Conservation (phyloP, 176 grass and related monocot species). For the Aegilops tauschii region DNA sequence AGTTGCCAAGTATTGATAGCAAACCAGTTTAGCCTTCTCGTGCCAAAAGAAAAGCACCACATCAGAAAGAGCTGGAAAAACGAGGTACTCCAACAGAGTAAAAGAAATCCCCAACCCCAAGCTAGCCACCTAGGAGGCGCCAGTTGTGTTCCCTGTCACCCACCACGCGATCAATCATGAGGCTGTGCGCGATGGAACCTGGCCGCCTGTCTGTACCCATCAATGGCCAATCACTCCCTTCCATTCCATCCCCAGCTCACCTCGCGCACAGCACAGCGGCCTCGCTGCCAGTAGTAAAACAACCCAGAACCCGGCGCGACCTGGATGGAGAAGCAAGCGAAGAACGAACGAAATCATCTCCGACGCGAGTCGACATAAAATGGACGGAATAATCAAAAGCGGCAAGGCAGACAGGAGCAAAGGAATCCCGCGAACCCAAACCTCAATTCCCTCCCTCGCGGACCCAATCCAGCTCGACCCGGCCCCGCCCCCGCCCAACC, state of each 20-base stretch:
- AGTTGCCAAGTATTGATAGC: no score
- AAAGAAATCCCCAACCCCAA: background rate
- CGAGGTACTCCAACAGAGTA: background rate
- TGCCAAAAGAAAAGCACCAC: background rate
- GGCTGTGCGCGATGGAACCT: slow-evolving; percentile 4
- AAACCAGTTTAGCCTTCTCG: no score
- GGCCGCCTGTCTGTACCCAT: slow-evolving; percentile 35
- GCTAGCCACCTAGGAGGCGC: background rate
- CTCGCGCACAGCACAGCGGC: no score
- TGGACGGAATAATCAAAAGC: slow-evolving; percentile 2
- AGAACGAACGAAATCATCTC: no score
- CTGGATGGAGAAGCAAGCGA: no score
- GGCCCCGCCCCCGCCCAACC: background rate
- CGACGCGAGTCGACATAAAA: no score
- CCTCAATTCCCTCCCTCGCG: background rate
- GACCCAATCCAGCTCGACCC: background rate
- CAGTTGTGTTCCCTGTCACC: background rate
- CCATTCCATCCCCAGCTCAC: background rate
- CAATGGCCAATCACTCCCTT: slow-evolving; percentile 38
- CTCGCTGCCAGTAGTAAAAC: no score
- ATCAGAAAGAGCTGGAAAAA: background rate
- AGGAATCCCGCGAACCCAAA: slow-evolving; percentile 25
- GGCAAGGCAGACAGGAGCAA: background rate
- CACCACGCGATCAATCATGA: slow-evolving; percentile 23
- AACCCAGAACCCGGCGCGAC: no score